Percentiles rank a stretch among this genome's conserved stretches.
These are phyloP conservation scores for Medakamo hakoo DNA, from an alignment of 139 green algal genomes.

Conservation along the genomic window DNA sequence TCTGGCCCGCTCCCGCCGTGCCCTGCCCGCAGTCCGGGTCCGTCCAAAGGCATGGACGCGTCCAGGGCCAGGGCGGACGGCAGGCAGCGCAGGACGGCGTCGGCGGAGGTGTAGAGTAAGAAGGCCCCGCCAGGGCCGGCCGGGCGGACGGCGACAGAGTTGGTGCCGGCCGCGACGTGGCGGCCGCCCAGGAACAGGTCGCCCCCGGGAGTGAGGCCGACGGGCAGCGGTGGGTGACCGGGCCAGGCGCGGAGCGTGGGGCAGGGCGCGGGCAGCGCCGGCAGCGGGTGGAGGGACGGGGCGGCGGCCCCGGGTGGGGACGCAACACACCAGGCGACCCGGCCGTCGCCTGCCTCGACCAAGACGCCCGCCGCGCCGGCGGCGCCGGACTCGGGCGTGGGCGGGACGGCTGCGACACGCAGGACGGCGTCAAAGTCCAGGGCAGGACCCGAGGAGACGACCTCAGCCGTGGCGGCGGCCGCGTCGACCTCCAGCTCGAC, in stretches of 20 bases:
- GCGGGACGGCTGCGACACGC: too few species aligned
- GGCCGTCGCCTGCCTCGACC: too few species aligned
- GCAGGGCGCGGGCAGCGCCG: conserved; percentile 1
- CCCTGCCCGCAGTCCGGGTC: background rate
- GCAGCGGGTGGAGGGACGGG: too few species aligned
- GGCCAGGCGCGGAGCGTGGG: too few species aligned
- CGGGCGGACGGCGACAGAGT: conserved; percentile 33
- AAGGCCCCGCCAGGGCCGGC: conserved; percentile 40
- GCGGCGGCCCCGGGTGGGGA: too few species aligned
- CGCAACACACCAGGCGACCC: too few species aligned
- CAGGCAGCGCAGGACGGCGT: conserved; percentile 29
- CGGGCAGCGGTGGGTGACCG: too few species aligned
- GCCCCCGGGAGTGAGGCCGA: conserved; percentile 39
- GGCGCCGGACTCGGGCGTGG: too few species aligned
- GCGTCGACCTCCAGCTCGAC: conserved; percentile 2
- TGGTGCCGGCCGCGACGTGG: conserved; percentile 32
- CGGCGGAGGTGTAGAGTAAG: conserved; percentile 49
- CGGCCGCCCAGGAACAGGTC: conserved; percentile 35
- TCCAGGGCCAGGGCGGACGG: conserved; percentile 10
- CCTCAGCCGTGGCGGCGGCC: too few species aligned
- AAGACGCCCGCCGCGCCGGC: too few species aligned
- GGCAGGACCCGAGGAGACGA: too few species aligned
- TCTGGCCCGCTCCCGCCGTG: background rate
- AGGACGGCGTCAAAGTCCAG: too few species aligned
- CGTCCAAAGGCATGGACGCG: background rate